These are phyloP conservation scores for Pichia nakasei DNA, from an alignment of 805 yeast genomes.

Conservation along the genomic window DNA sequence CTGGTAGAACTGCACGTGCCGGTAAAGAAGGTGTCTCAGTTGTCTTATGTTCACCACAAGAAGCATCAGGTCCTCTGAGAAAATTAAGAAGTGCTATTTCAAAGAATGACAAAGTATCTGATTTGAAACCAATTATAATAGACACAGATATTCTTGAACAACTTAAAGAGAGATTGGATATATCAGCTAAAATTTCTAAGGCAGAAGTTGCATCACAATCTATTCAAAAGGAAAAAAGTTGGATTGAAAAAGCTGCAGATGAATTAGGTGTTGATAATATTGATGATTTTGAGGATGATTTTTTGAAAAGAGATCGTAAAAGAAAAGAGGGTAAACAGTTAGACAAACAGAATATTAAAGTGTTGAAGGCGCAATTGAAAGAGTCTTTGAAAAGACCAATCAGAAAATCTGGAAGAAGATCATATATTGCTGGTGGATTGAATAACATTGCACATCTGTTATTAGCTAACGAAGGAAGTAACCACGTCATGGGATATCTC, in stretches of 20 bases:
- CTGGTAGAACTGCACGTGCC: conserved; percentile 98
- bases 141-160: conserved; percentile 68
- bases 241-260: conserved; percentile 88
- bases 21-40: conserved; percentile 92
- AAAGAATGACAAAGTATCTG: conserved; percentile 33
- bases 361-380: conserved; percentile 43
- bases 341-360: conserved; percentile 39
- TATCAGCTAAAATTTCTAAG: conserved; percentile 73
- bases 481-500: conserved; percentile 69
- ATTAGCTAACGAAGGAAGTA: conserved; percentile 44
- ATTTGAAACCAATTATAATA: conserved; percentile 62
- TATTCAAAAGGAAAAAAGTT: conserved; percentile 57
- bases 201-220: conserved; percentile 47
- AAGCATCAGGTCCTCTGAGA: conserved; percentile 78
- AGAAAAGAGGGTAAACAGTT: conserved; percentile 46
- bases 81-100: conserved; percentile 53
- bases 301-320: conserved; percentile 52
- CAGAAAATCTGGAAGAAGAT: conserved; percentile 55
- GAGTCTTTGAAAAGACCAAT: conserved; percentile 44
- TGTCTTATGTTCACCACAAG: conserved; percentile 88
- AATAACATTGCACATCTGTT: conserved; percentile 71
- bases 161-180: conserved; percentile 53
- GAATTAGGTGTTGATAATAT: conserved; percentile 78
- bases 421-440: conserved; percentile 73
- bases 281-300: conserved; percentile 60